Conservation (phyloP, 441 rosid genomes). For the Arabidopsis hybrid region DNA sequence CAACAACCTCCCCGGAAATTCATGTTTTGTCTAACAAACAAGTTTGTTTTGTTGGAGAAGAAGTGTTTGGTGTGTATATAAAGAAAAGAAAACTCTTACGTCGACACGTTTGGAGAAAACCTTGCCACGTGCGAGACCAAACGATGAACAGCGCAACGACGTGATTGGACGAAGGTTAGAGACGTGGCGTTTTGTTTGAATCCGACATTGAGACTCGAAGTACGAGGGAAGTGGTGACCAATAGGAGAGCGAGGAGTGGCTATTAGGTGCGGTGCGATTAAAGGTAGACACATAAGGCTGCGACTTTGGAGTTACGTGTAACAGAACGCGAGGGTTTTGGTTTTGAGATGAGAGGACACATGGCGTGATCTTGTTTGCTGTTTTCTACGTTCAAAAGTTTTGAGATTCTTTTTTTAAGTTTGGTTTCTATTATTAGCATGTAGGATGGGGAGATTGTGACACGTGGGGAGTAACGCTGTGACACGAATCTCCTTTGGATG, state of each 20-base stretch:
- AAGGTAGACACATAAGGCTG: conserved; percentile 35
- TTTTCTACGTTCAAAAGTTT: neutral
- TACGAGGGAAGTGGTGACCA: conserved; percentile 12
- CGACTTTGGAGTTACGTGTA: conserved; percentile 29
- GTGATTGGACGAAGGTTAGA: conserved; percentile 32
- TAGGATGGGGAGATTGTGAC: conserved; percentile 8
- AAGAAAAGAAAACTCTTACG: conserved; percentile 24
- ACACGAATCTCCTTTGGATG: conserved; percentile 39
- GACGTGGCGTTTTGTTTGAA: conserved; percentile 40
- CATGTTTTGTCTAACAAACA: conserved; percentile 39
- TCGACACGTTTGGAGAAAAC: conserved; percentile 40
- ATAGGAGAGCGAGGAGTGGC: conserved; percentile 28
- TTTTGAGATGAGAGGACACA: conserved; percentile 19
- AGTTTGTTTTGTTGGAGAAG: conserved; percentile 7
- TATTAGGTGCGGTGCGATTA: conserved; percentile 28
- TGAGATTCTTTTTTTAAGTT: neutral
- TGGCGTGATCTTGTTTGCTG: conserved; percentile 16
- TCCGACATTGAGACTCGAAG: conserved; percentile 16
- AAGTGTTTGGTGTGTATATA: conserved; percentile 4
- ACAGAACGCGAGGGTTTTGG: neutral
- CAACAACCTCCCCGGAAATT: conserved; percentile 80
- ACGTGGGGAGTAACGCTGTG: conserved; percentile 6
- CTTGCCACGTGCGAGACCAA: conserved; percentile 42
- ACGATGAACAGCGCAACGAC: conserved; percentile 41
- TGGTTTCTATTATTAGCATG: conserved; percentile 33